A percentile compares a stretch with the other conserved stretches of the same genome.
phyloP scores from a whole-genome alignment of 1,284 basidiomycete species.

The Ceratobasidium sp. region DNA sequence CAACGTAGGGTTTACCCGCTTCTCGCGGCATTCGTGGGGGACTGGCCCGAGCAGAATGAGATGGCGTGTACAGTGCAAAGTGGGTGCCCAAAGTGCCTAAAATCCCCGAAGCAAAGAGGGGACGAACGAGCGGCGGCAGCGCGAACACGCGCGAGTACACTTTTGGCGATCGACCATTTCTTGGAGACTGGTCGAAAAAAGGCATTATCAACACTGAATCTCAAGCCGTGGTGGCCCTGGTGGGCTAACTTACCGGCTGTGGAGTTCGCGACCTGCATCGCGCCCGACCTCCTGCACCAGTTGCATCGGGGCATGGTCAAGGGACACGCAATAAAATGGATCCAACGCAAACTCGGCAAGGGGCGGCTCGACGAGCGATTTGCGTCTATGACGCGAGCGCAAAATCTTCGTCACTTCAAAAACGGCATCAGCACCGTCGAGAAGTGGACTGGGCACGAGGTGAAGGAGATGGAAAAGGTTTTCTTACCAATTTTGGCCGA shows the following conservation, averaged over 20 bases:
- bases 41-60: slow-evolving; percentile 39
- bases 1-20: slow-evolving; percentile 44
- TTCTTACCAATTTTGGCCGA: neutral
- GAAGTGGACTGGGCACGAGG: slow-evolving; percentile 17
- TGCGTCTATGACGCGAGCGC: neutral
- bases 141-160: neutral
- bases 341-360: neutral
- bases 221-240: slow-evolving; percentile 14
- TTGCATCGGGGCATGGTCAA: slow-evolving; percentile 55
- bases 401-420: slow-evolving; percentile 7
- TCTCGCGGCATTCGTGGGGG: slow-evolving; percentile 44
- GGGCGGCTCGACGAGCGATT: neutral
- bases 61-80: slow-evolving; percentile 30
- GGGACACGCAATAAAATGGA: slow-evolving; percentile 43
- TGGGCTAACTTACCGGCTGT: slow-evolving; percentile 8
- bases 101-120: neutral
- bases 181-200: neutral
- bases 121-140: neutral
- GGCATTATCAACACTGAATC: neutral
- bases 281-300: slow-evolving; percentile 53
- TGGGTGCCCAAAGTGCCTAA: slow-evolving; percentile 34
- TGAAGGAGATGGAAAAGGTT: slow-evolving; percentile 17
- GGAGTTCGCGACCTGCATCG: slow-evolving; percentile 49
- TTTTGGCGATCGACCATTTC: neutral
- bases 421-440: slow-evolving; percentile 3